Evolutionary conservation across 768 basidiomycete species (phyloP), one percentile per base, ranked within the genome.

Genomic region (Lentinula lateritia): DNA sequence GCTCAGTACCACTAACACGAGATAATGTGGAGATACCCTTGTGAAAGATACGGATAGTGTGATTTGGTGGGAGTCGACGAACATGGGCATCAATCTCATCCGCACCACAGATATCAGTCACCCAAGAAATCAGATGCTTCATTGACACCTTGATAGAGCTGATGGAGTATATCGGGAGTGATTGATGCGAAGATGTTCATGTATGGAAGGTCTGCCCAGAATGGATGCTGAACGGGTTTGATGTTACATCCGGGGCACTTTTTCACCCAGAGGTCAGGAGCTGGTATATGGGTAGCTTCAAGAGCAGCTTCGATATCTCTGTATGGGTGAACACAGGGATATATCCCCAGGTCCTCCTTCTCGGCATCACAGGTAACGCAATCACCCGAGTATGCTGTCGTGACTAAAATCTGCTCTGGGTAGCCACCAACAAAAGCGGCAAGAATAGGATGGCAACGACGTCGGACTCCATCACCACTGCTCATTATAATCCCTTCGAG

Each of bases 161-260:
- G 70, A 38, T 71, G 70, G 28, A 72, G 67, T 15, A 71, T 59
- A 55, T 72, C 65, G 5, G 71, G 64, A 1, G 62, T 69, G 10
- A 71, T 66, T 1, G 66, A 55, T 9, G 32, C 43, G 50, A 68
- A 68, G 16, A 71, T 68, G 42, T 72, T 61, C 3, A 43, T 32
- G 52, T 67, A 66, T 10, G 70, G 69, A 15, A 71, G 64, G 9
- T 55, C 61, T 15, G 65, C 65, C 69, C 68, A 72, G 62, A 72
- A 70, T 13, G 70, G 70, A 61, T 63, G 59, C 12, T 57, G 60
- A 2, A 68, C n/a, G 0, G 68, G 66, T 46, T 67, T 66, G 42
- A 69, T 65, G 3, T 62, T 61, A 13, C 43, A 61, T 2, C 46
- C 64, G 1, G 13, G 32, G 38, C 66, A 69, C 5, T 52, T 59